These are phyloP conservation scores for Fomitopsis serialis DNA, from an alignment of 768 basidiomycete genomes.

Conservation along the genomic window DNA sequence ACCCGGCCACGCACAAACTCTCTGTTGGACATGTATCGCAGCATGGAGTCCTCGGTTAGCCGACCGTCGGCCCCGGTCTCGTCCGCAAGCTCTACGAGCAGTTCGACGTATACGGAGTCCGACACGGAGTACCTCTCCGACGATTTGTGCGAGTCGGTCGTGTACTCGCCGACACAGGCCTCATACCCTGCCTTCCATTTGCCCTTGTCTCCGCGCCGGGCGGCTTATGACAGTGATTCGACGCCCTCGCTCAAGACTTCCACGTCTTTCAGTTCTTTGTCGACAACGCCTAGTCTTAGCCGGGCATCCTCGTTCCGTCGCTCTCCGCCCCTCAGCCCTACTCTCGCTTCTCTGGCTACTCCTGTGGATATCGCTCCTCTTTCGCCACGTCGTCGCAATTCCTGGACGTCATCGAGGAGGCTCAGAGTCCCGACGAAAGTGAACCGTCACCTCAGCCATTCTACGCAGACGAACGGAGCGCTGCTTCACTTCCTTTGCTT, in stretches of 20 bases:
- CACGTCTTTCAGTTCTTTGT: conserved; percentile 24
- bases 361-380: conserved; percentile 24
- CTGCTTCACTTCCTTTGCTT: conserved; percentile 1
- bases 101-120: conserved; percentile 14
- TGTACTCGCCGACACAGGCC: conserved; percentile 13
- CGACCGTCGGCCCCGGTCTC: not conserved
- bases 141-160: conserved; percentile 21
- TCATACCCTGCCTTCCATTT: conserved; percentile 25
- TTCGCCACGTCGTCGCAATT: conserved; percentile 6
- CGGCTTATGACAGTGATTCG: conserved; percentile 33
- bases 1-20: not conserved
- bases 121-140: conserved; percentile 29
- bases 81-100: not conserved
- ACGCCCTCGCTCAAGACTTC: conserved; percentile 39
- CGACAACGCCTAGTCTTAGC: conserved; percentile 20
- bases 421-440: conserved; percentile 14
- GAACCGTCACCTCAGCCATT: conserved; percentile 1
- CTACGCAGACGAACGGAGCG: not conserved
- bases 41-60: conserved; percentile 1
- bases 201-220: conserved; percentile 26
- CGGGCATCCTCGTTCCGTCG: conserved; percentile 23
- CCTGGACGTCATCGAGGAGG: conserved; percentile 37
- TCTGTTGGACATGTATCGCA: conserved; percentile 1
- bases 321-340: conserved; percentile 30
- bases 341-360: conserved; percentile 22